These are phyloP conservation scores for Candida qinlingensis DNA, from an alignment of 805 yeast species.

Conservation along the genomic window DNA sequence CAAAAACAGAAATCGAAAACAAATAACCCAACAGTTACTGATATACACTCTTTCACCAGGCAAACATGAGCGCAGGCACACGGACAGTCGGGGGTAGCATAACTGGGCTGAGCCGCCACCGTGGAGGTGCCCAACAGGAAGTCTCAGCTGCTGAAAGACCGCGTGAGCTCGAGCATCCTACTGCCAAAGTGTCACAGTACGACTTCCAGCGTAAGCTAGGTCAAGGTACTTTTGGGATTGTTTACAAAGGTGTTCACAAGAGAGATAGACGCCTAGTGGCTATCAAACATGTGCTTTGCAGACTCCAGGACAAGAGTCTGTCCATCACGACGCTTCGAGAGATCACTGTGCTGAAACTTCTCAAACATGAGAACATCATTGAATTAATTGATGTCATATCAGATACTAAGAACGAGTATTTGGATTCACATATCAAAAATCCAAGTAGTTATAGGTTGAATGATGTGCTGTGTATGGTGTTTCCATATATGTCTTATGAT, in stretches of 20 bases:
- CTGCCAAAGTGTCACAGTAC: constrained; percentile 27
- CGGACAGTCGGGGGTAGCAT: neutral
- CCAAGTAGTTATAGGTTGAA: constrained; percentile 12
- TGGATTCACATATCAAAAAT: constrained; percentile 12
- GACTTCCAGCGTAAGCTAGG: constrained; percentile 47
- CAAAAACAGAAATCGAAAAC: too few relatives aligned
- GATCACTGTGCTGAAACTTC: constrained; percentile 68
- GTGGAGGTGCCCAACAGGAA: neutral
- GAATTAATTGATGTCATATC: constrained; percentile 77
- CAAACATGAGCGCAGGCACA: neutral
- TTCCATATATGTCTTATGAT: constrained; percentile 91
- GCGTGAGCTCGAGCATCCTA: constrained; percentile 4
- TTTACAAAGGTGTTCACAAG: constrained; percentile 56
- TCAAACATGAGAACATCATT: constrained; percentile 67
- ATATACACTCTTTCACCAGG: neutral
- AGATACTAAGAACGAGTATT: constrained; percentile 28
- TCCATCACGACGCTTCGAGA: constrained; percentile 96
- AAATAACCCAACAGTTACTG: too few relatives aligned
- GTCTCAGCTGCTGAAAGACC: neutral
- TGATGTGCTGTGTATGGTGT: constrained; percentile 67
- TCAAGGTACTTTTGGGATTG: constrained; percentile 88
- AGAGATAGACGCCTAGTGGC: constrained; percentile 57
- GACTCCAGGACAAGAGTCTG: constrained; percentile 46
- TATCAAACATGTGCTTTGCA: constrained; percentile 67
- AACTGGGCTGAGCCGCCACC: neutral